Evolutionary conservation across 306 rosid species (phyloP).

Genomic region (Gillenia trifoliata): DNA sequence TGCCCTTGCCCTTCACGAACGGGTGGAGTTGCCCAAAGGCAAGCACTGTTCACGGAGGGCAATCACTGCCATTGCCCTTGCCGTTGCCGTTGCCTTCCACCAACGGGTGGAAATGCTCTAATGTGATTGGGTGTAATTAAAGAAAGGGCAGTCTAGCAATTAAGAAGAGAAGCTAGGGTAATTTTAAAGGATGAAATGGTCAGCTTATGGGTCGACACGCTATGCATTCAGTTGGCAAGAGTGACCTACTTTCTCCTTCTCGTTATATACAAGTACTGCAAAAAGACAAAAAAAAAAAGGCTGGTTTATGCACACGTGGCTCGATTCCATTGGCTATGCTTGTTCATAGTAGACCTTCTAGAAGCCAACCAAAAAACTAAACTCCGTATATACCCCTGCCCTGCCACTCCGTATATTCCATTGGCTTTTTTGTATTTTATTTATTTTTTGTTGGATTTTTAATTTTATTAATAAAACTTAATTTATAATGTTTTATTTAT

Average conservation of each 20-base stretch:
- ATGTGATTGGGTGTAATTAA: neutral
- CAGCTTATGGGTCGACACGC: neutral
- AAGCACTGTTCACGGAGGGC: no score
- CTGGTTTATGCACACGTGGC: neutral
- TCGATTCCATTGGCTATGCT: neutral
- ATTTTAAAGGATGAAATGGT: neutral
- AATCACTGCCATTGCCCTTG: no score
- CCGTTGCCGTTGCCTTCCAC: no score
- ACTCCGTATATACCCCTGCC: neutral
- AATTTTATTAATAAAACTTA: no score
- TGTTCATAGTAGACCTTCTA: conserved; percentile 7
- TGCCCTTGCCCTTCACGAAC: no score
- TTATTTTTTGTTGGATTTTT: no score
- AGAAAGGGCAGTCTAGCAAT: neutral
- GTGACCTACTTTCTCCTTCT: neutral
- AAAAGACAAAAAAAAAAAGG: no score
- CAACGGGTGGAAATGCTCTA: no score
- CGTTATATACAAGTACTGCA: neutral
- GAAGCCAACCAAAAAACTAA: conserved; percentile 15
- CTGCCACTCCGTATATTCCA: no score
- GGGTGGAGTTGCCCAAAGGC: no score
- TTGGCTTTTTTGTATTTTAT: no score
- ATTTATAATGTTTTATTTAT: no score
- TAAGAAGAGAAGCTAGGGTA: neutral
- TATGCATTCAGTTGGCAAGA: conserved; percentile 4